Evolutionary conservation across 2,329 filamentous ascomycete species (phyloP).

Genomic region (Mariannaea sp.): DNA sequence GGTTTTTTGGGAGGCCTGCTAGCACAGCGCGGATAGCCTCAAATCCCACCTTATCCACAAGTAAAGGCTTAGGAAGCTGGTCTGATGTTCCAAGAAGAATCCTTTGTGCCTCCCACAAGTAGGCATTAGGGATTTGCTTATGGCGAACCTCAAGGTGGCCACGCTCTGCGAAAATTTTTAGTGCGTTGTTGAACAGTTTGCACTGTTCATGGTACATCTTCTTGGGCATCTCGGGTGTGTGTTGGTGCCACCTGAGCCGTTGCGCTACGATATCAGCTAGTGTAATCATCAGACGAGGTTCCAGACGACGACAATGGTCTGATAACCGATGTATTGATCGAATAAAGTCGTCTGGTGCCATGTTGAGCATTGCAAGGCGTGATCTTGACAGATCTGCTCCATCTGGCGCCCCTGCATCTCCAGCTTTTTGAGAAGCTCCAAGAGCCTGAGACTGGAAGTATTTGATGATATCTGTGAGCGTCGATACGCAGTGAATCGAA

Average conservation of each 20-base stretch:
- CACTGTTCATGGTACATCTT: conserved; percentile 39
- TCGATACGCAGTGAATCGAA: conserved; percentile 30
- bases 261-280: conserved; percentile 37
- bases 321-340: conserved; percentile 36
- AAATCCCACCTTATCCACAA: conserved; percentile 58
- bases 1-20: conserved; percentile 57
- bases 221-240: conserved; percentile 12
- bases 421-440: conserved; percentile 14
- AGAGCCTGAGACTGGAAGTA: conserved; percentile 32
- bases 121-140: conserved; percentile 37
- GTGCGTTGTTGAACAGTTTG: conserved; percentile 39
- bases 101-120: conserved; percentile 61
- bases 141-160: conserved; percentile 32
- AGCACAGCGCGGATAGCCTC: conserved; percentile 59
- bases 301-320: conserved; percentile 41
- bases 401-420: not conserved
- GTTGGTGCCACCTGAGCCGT: conserved; percentile 34
- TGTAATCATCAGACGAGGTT: conserved; percentile 41
- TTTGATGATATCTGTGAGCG: conserved; percentile 36
- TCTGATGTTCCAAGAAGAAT: conserved; percentile 58
- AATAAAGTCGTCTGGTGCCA: conserved; percentile 33
- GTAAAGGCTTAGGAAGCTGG: conserved; percentile 51
- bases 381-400: conserved; percentile 5
- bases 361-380: conserved; percentile 21
- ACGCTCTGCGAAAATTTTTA: conserved; percentile 37